Evolutionary conservation across 345 rosid genomes (phyloP), one percentile per base, ranked within the genome.

Genomic region (Citrus reticulata): DNA sequence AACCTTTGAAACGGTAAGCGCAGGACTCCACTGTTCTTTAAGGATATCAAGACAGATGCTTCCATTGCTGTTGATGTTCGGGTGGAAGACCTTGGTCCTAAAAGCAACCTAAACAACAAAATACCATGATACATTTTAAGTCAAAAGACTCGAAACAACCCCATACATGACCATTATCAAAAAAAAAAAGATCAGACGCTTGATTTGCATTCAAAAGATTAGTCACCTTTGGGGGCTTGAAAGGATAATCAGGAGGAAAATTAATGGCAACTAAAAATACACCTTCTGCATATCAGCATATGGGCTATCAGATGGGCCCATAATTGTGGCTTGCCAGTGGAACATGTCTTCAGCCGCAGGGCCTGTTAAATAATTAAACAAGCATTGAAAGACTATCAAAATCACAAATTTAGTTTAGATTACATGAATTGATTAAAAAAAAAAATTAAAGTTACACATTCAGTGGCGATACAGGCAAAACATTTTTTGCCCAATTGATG

Each of bases 281-380:
- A 27, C 87, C 87, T 6, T 85, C 87, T 7, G 87, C 77, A 63
- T 81, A 84, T 61, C 32, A 30, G 32, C 32, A 30, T 30, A 30
- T 30, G 87, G 87, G 71, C 87, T 84, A 73, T 84, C 85, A 30
- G 85, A 16, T 3, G 87, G 87, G 27, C 87, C 87, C 87, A 82
- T 84, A 24, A 84, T 84, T 69, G 86, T 83, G 13, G 85, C 84
- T 68, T 82, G 84, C 32, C 32, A 30, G 32, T 30, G 32, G 32
- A 30, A 30, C 32, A 30, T 30, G 32, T 30, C 32, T 30, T 30
- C 32, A 30, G 32, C 32, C 32, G 32, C 32, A 30, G 32, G 32
- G 3, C 84, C 81, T 80, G 39, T 42, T 62, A n/a, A 54, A 20
- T 29, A 30, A 69, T 25, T 19, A 73, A 8, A 22, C 65, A 51